Percentiles rank a stretch among this genome's conserved stretches.
phyloP scores from a whole-genome alignment of 257 asterid species.

The Osmanthus fragrans region DNA sequence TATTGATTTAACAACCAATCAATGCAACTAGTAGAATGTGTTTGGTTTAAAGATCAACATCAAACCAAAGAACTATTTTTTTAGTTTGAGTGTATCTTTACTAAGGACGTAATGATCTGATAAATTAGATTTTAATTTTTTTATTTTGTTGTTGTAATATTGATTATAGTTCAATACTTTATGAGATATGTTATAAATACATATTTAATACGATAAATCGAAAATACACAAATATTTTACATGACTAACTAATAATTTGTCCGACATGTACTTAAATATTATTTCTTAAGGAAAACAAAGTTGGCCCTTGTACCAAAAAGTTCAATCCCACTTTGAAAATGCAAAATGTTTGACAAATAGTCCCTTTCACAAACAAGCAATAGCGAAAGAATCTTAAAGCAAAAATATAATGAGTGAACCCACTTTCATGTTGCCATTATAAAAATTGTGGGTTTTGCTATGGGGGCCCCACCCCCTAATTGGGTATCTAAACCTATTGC shows the following conservation, averaged over 20 bases:
- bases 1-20: slow-evolving; percentile 4
- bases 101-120: too few species aligned
- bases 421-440: slow-evolving; percentile 17
- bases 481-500: too few species aligned
- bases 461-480: too few species aligned
- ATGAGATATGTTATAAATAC: too few species aligned
- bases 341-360: slow-evolving; percentile 24
- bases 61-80: neutral
- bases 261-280: neutral
- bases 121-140: too few species aligned
- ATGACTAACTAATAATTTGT: too few species aligned
- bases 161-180: too few species aligned
- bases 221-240: neutral
- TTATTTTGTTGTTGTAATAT: too few species aligned
- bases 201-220: neutral
- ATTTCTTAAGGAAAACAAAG: neutral
- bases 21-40: neutral
- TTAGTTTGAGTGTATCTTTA: too few species aligned
- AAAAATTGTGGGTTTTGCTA: slow-evolving; percentile 22
- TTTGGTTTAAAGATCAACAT: neutral
- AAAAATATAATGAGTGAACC: slow-evolving; percentile 38
- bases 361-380: slow-evolving; percentile 37
- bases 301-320: neutral
- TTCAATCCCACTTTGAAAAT: neutral
- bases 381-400: slow-evolving; percentile 49